Base-by-base conservation (phyloP, 179 eudicot genomes). In the Beta corolliflora region DNA sequence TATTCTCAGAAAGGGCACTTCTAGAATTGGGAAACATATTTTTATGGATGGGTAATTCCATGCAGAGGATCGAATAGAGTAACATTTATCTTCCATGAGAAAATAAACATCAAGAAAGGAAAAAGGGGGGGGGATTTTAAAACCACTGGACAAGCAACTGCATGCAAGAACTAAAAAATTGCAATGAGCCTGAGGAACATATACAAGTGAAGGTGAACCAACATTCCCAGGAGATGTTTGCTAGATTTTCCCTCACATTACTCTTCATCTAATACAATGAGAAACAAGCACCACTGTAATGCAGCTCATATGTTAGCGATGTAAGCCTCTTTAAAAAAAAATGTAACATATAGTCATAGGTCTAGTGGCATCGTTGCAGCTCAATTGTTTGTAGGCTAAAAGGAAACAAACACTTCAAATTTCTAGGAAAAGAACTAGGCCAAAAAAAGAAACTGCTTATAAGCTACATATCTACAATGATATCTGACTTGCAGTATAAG, bases 401-500 rank as follows among this genome's bases (percentile, higher is more conserved):
- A 60, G 46, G 19, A 23, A 25, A 72, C 63, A 61, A 18, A 55
- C 19, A 50, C 46, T 54, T 23, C 21, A 5, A 58, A 55, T 44
- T 29, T 72, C 16, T 29, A 67, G 48, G 8, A 64, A 50, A 65
- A 36, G n/a, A 54, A 66, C 21, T 53, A 58, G 9, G 48, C 45
- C 12, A 10, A 53, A 29, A 36, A 52, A 31, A 50, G 64, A 3
- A 8, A 61, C 21, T 52, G 15, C 36, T 29, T 31, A 25, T 16
- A 71, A 73, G n/a, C 44, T n/a, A 54, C 59, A 52, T 7, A 52
- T 55, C 14, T 52, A 7, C 9, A 10, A 23, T 64, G 68, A 41
- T 58, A 58, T 75, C 25, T 56, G 67, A 59, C 78, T 36, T 16
- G 25, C 73, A 66, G 48, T 31, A 16, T 31, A 66, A 66, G 65